These are phyloP conservation scores for Chalara sp. DNA, from an alignment of 2,329 filamentous ascomycete genomes.

Conservation along the genomic window DNA sequence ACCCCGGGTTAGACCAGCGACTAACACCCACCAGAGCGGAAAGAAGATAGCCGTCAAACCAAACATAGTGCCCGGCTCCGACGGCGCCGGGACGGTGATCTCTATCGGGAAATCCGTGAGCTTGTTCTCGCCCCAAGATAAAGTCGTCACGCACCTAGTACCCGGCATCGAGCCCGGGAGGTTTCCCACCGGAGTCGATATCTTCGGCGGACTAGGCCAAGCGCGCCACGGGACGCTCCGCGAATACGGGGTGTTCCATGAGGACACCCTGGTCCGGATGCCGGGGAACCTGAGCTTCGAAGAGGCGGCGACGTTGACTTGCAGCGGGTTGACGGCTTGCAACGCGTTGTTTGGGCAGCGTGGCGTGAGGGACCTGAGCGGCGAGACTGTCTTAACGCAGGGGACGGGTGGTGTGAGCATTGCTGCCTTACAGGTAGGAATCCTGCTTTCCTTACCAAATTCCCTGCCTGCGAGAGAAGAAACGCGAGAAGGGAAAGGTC, in stretches of 20 bases:
- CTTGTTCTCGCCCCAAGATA: constrained; percentile 50
- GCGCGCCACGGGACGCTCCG: background rate
- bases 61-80: background rate
- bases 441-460: too few species aligned
- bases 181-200: background rate
- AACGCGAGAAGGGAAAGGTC: too few species aligned
- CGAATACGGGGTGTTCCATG: background rate
- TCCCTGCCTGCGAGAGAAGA: too few species aligned
- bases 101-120: constrained; percentile 48
- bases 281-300: background rate
- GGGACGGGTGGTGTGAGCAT: constrained; percentile 7
- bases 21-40: too few species aligned
- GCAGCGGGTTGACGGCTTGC: constrained; percentile 44
- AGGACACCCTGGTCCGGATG: background rate
- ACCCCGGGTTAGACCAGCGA: too few species aligned
- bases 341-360: constrained; percentile 42
- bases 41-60: background rate
- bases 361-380: constrained; percentile 31
- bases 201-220: too few species aligned
- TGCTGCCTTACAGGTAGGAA: too few species aligned
- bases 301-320: constrained; percentile 38
- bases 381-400: constrained; percentile 16
- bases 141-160: constrained; percentile 52
- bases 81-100: constrained; percentile 32
- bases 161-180: constrained; percentile 18